Evolutionary conservation across 805 yeast genomes (phyloP), one percentile per base, ranked within the genome.

Genomic region (Kurtzmaniella fragi): DNA sequence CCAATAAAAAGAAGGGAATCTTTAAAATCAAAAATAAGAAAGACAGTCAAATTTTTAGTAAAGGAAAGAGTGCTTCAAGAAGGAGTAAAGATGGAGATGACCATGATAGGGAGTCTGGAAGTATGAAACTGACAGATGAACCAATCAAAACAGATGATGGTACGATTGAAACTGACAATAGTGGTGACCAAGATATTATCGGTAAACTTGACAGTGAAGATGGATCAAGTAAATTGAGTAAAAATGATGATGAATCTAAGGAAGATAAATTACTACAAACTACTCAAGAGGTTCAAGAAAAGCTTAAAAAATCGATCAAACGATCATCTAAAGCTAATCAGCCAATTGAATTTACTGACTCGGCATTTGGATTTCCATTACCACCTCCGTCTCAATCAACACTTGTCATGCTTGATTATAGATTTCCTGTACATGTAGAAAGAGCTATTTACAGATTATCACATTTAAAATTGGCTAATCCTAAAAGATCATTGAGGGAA

Each of bases 371-470:
- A 3, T 85, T 85, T 61, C 95, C 95, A 5, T 62, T 85, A 39
- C 95, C 95, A 1, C 88, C 89, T 28, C 75, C 87, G 13, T 81
- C 91, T 0, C 74, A 73, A 23, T 82, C 91, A 1, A 85, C 93
- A 0, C 67, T 85, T 29, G 75, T 84, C 14, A 85, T 85, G 95
- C 67, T 84, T 42, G 91, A 84, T 55, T 81, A 83, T 52, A 70
- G 99, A 46, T 84, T 86, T 59, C 97, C 98, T 0, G 80, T 93
- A 34, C 96, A 91, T 59, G 95, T 93, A 32, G 99, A 93, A 61
- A 73, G 99, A 31, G 99, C 99, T 0, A 85, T 93, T 37, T 93
- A 93, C 61, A 70, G 99, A 41, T 70, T 93, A 40, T 85, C 96
- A 38, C 99, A 93, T 61, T 67, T 93, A 57, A 93, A 93, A 59